These are phyloP conservation scores for Aureobasidium sp. DNA, from an alignment of 2,329 filamentous ascomycete species.

Conservation along the genomic window DNA sequence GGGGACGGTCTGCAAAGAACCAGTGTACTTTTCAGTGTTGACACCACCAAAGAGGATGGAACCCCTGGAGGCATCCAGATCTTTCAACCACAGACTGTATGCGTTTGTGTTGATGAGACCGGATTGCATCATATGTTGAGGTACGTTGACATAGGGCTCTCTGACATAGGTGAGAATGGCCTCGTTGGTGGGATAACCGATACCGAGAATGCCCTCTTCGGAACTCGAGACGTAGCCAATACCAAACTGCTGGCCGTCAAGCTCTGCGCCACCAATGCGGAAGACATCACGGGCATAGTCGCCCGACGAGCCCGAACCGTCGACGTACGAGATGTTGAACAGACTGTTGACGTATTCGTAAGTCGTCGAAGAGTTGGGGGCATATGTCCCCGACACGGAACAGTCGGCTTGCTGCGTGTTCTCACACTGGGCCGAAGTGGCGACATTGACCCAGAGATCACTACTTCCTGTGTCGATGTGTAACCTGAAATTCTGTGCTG, in stretches of 20 bases:
- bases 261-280: constrained; percentile 46
- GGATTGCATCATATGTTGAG: constrained; percentile 57
- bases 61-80: constrained; percentile 56
- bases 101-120: constrained; percentile 56
- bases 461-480: constrained; percentile 58
- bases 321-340: constrained; percentile 85
- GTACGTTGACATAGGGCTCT: constrained; percentile 51
- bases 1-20: constrained; percentile 55
- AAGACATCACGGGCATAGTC: constrained; percentile 76
- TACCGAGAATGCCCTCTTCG: constrained; percentile 68
- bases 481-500: constrained; percentile 47
- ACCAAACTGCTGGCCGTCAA: constrained; percentile 62
- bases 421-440: constrained; percentile 54
- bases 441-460: constrained; percentile 61
- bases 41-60: constrained; percentile 75
- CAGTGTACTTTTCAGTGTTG: constrained; percentile 65
- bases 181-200: constrained; percentile 77
- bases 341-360: constrained; percentile 65
- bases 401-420: constrained; percentile 44
- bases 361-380: constrained; percentile 64
- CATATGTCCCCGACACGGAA: constrained; percentile 57
- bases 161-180: constrained; percentile 56
- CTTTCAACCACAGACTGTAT: constrained; percentile 62
- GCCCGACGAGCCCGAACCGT: constrained; percentile 68
- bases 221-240: constrained; percentile 59